Evolutionary conservation across 176 grass and related monocot species (phyloP).

Genomic region (Ensete glaucum): DNA sequence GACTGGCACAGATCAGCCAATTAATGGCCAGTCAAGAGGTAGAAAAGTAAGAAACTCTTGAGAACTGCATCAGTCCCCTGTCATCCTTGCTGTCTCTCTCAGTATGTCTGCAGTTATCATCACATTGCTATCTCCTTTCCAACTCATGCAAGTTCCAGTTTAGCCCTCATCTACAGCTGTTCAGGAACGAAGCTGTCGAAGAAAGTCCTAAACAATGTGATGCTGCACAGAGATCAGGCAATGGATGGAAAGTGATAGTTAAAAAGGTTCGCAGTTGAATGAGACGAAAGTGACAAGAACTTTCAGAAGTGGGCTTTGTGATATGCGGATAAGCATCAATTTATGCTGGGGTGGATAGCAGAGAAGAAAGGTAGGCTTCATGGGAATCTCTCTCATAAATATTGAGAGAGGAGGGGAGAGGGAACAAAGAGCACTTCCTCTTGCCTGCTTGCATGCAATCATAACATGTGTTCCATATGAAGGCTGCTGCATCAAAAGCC

Average conservation of each 20-base stretch:
- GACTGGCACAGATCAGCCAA: neutral
- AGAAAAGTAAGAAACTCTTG: neutral
- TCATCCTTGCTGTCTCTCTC: too few relatives aligned
- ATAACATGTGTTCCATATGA: neutral
- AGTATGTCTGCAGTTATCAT: too few relatives aligned
- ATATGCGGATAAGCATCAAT: neutral
- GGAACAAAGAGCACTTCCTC: neutral
- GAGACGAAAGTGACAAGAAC: neutral
- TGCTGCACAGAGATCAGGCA: neutral
- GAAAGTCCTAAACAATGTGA: too few relatives aligned
- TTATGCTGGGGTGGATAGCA: neutral
- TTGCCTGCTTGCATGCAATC: neutral
- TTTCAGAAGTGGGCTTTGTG: neutral
- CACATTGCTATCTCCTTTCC: too few relatives aligned
- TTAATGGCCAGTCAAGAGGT: neutral
- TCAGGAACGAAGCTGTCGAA: too few relatives aligned
- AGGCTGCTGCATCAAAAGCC: neutral
- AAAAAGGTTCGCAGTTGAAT: neutral
- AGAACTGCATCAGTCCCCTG: neutral
- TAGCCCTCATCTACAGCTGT: neutral
- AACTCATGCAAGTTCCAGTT: too few relatives aligned
- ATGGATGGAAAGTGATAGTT: constrained; percentile 1
- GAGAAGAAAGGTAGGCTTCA: too few relatives aligned
- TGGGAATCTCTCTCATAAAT: too few relatives aligned
- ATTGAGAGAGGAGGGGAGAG: neutral